A percentile compares a stretch with the other conserved stretches of the same genome.
Evolutionary conservation across 179 eudicot species (phyloP).

Genomic region (Dionaea muscipula): DNA sequence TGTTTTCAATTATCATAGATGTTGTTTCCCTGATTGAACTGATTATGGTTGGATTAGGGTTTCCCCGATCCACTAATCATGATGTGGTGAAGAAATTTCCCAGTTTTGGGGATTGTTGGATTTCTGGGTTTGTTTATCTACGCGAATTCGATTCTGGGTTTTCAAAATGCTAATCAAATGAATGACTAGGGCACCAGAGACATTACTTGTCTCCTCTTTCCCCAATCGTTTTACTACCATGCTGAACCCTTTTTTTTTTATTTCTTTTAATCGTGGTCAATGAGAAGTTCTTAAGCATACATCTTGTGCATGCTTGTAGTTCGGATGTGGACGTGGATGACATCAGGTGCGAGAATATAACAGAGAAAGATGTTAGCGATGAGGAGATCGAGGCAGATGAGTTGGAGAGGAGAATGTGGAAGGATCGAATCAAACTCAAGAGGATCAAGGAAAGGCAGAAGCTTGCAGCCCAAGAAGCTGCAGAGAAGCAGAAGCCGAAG

Average conservation of each 20-base stretch:
- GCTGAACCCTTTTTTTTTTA: background rate
- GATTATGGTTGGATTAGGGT: no score
- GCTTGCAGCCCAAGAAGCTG: conserved; percentile 49
- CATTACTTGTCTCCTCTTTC: no score
- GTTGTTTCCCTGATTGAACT: no score
- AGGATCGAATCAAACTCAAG: conserved; percentile 60
- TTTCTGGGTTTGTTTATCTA: no score
- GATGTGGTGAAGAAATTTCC: no score
- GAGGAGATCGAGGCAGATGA: conserved; percentile 79
- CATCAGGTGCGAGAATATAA: conserved; percentile 46
- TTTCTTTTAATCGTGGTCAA: background rate
- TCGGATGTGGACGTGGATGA: conserved; percentile 75
- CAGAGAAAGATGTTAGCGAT: conserved; percentile 77
- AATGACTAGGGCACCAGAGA: no score
- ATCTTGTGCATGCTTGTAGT: conserved; percentile 21
- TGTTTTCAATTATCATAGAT: background rate
- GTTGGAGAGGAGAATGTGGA: conserved; percentile 77
- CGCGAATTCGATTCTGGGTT: no score
- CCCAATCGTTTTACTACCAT: background rate
- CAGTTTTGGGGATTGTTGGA: no score
- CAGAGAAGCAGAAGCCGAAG: conserved; percentile 49
- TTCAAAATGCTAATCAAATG: no score
- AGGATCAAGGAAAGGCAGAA: conserved; percentile 67
- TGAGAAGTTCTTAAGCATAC: conserved; percentile 5
- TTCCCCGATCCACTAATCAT: no score